Conservation (phyloP, 2,329 filamentous ascomycete species). For the Aureobasidium sp. region DNA sequence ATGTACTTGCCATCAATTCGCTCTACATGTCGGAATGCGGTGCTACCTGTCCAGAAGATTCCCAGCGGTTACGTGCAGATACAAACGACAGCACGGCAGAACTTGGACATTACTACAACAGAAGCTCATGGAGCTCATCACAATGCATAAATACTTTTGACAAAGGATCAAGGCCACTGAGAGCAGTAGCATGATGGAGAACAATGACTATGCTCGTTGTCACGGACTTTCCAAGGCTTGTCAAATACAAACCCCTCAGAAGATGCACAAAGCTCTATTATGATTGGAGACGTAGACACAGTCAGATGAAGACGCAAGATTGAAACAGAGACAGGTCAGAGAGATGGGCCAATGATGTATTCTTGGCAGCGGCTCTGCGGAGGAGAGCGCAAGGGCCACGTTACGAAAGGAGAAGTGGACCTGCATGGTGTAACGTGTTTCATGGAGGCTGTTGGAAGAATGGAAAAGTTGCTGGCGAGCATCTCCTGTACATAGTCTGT, state of each 20-base stretch:
- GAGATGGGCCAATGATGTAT: background rate
- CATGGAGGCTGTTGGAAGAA: background rate
- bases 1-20: background rate
- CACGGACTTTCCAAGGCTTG: background rate
- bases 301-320: background rate
- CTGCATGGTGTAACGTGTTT: background rate
- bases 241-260: background rate
- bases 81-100: background rate
- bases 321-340: background rate
- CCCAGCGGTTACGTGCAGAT: background rate
- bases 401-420: conserved; percentile 4
- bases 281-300: background rate
- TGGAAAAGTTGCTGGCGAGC: background rate
- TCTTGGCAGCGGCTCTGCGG: conserved; percentile 10
- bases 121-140: background rate
- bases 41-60: background rate
- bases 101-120: too few species aligned
- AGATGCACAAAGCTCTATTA: background rate
- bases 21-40: background rate
- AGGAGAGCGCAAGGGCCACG: background rate
- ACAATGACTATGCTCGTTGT: background rate
- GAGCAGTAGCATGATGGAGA: background rate
- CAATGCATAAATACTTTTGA: background rate
- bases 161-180: background rate
- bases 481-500: background rate